phyloP scores from a whole-genome alignment of 2,329 filamentous ascomycete genomes.

The Zymoseptoria passerinii region DNA sequence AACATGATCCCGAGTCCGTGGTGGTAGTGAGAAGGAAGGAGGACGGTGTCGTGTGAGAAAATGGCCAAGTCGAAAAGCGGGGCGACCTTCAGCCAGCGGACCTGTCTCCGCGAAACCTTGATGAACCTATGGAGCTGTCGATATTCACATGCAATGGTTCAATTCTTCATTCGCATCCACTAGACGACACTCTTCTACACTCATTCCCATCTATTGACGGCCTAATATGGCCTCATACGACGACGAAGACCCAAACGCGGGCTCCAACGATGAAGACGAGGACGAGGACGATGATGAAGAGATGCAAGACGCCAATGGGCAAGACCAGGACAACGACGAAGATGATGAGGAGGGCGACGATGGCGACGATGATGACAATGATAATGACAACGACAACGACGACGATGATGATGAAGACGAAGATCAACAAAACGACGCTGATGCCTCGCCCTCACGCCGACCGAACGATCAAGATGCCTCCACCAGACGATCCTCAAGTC shows the following conservation, averaged over 20 bases:
- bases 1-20: not conserved
- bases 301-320: constrained; percentile 36
- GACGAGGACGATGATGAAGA: constrained; percentile 40
- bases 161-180: not conserved
- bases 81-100: not conserved
- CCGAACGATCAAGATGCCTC: constrained; percentile 16
- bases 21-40: not conserved
- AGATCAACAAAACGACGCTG: constrained; percentile 38
- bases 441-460: constrained; percentile 36
- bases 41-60: not conserved
- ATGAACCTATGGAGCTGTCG: not conserved
- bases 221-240: constrained; percentile 36
- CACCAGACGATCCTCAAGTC: constrained; percentile 7
- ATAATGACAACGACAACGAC: constrained; percentile 31
- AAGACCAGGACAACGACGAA: constrained; percentile 29
- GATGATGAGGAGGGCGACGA: constrained; percentile 33
- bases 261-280: constrained; percentile 37
- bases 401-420: constrained; percentile 28
- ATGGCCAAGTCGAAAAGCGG: not conserved
- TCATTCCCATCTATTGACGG: not conserved
- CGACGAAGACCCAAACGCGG: constrained; percentile 31
- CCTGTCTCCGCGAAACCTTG: not conserved
- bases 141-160: not conserved
- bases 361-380: constrained; percentile 35
- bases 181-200: not conserved